phyloP scores from a whole-genome alignment of 192 early-diverging fungal genomes.

The Phycomyces nitens region DNA sequence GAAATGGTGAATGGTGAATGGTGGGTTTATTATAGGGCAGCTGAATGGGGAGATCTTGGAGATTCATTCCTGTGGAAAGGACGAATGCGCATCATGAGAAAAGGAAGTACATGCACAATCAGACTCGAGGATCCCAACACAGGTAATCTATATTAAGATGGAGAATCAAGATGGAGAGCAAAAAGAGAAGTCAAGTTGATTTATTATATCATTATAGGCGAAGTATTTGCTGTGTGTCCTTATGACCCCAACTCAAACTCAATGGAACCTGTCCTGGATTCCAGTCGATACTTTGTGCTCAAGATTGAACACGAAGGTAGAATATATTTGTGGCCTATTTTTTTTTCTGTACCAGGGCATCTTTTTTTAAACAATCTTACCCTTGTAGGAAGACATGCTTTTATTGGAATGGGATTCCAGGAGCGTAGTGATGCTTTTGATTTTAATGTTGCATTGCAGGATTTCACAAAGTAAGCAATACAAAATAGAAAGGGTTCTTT shows the following conservation, averaged over 20 bases:
- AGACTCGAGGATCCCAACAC: slow-evolving; percentile 66
- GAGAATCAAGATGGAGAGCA: too few relatives aligned
- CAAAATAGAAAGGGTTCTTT: too few relatives aligned
- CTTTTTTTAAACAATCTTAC: too few relatives aligned
- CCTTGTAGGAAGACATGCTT: slow-evolving; percentile 66
- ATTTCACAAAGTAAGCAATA: slow-evolving; percentile 61
- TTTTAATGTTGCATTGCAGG: slow-evolving; percentile 87
- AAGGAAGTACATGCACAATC: slow-evolving; percentile 65
- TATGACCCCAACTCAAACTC: slow-evolving; percentile 64
- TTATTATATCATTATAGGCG: slow-evolving; percentile 42
- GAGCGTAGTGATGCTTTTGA: slow-evolving; percentile 84
- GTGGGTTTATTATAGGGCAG: slow-evolving; percentile 43
- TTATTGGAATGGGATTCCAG: slow-evolving; percentile 81
- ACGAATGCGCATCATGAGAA: slow-evolving; percentile 66
- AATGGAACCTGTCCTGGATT: slow-evolving; percentile 81
- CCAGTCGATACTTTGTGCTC: slow-evolving; percentile 84
- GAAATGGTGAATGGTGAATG: slow-evolving; percentile 1
- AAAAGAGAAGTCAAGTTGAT: too few relatives aligned
- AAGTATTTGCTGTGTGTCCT: slow-evolving; percentile 77
- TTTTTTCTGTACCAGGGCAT: too few relatives aligned
- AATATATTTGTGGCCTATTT: too few relatives aligned
- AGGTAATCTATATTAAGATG: slow-evolving; percentile 23
- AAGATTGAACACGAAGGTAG: slow-evolving; percentile 64
- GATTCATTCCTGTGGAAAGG: slow-evolving; percentile 73
- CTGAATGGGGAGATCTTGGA: slow-evolving; percentile 76